Evolutionary conservation across 495 filamentous ascomycete genomes (phyloP).

Genomic region (Aspergillus sclerotiicarbonarius): DNA sequence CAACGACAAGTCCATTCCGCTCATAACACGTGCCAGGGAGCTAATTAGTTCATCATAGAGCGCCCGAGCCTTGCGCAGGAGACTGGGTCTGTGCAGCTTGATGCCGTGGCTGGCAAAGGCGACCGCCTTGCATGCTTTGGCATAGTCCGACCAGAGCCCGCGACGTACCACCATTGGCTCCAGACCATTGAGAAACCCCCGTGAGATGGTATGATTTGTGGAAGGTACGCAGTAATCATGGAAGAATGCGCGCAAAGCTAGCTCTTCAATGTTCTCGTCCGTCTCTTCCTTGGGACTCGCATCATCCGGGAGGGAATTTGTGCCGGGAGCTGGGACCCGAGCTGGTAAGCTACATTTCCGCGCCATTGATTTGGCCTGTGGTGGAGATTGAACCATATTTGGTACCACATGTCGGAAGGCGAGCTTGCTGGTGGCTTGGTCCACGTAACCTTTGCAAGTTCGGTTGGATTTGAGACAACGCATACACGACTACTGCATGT

Average conservation of each 20-base stretch:
- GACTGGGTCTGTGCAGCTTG: slow-evolving; percentile 21
- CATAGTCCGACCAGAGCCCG: slow-evolving; percentile 23
- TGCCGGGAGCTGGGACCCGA: slow-evolving; percentile 18
- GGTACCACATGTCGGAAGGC: slow-evolving; percentile 25
- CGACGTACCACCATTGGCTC: slow-evolving; percentile 21
- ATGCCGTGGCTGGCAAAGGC: slow-evolving; percentile 26
- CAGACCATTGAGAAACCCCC: slow-evolving; percentile 28
- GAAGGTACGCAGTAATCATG: slow-evolving; percentile 29
- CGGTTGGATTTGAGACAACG: slow-evolving; percentile 29
- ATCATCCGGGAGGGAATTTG: slow-evolving; percentile 20
- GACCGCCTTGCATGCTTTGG: slow-evolving; percentile 29
- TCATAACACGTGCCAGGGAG: slow-evolving; percentile 21
- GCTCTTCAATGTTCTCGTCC: slow-evolving; percentile 15
- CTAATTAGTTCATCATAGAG: slow-evolving; percentile 29
- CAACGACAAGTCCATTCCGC: slow-evolving; percentile 2
- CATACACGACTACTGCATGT: slow-evolving; percentile 26
- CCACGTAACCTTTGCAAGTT: slow-evolving; percentile 31
- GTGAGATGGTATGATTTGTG: slow-evolving; percentile 20
- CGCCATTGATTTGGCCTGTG: slow-evolving; percentile 19
- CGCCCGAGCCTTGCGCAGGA: slow-evolving; percentile 19
- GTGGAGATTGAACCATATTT: neutral
- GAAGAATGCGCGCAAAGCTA: slow-evolving; percentile 31
- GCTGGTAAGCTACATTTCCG: slow-evolving; percentile 31
- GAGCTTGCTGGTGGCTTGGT: slow-evolving; percentile 7
- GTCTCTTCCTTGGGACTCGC: slow-evolving; percentile 21